Evolutionary conservation across 306 rosid species (phyloP), one percentile per base, ranked within the genome.

Genomic region (Quercus glauca): DNA sequence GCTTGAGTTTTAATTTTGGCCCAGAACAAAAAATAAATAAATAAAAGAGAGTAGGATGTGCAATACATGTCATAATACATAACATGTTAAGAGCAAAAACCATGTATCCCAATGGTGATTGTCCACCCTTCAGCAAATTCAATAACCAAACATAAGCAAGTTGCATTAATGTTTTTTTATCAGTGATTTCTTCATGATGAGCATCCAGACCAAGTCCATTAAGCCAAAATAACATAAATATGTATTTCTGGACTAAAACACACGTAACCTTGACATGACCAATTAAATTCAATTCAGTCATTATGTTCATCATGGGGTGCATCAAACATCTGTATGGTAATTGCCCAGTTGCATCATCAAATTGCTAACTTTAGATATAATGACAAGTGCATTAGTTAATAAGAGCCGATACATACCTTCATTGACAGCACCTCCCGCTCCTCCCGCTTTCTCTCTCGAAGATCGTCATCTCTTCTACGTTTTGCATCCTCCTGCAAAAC

Each of bases 391-490:
- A 80, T 15, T 37, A 67, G 61, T 6, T 55, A 57, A 79, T 49
- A 73, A 69, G 33, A 9, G 69, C 51, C 17, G 17, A 75, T 59
- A 53, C 76, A 78, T 90, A 95, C 99, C 99, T 95, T 95, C 75
- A 87, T 73, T 63, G 86, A 73, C 73, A 87, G 74, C 28, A 71
- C 86, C 18, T 92, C 97, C 21, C 94, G 86, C 69, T 95, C 99
- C 31, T 95, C 99, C 55, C 99, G 88, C 86, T 95, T 95, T 45
- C 98, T 89, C 60, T 95, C 99, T 77, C 99, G 89, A 74, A 95
- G 89, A 85, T 93, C 99, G 59, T 95, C 99, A 55, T 95, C 99
- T 80, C 97, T 95, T 79, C 99, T 86, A 37, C 97, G 97, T 70
- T 91, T 95, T 33, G 89, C 73, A 68, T 95, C 99, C 79, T 95